These are phyloP conservation scores for Diaporthe helianthi DNA, from an alignment of 2,329 filamentous ascomycete species.

Conservation along the genomic window DNA sequence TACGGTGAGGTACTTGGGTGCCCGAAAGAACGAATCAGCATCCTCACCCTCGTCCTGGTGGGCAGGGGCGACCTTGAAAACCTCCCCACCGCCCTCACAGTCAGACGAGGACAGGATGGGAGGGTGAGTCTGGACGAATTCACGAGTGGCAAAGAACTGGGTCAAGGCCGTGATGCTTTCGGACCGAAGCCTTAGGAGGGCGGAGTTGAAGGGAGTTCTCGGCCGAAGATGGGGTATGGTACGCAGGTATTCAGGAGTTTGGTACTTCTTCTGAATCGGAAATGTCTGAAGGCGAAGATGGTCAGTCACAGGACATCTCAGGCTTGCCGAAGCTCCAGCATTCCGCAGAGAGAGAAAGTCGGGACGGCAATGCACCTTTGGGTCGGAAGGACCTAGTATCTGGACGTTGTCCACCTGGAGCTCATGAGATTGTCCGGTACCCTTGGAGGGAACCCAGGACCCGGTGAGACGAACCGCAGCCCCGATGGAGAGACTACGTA, in stretches of 20 bases:
- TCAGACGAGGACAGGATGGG: constrained; percentile 96
- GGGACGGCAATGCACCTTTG: constrained; percentile 62
- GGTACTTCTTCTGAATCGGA: constrained; percentile 96
- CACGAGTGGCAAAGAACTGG: constrained; percentile 74
- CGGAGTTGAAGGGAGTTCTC: constrained; percentile 80
- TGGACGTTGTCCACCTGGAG: constrained; percentile 75
- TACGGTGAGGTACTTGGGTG: constrained; percentile 93
- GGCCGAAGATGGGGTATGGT: constrained; percentile 86
- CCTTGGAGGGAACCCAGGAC: constrained; percentile 75
- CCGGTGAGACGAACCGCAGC: constrained; percentile 80
- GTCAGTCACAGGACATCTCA: constrained; percentile 30
- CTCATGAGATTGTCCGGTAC: constrained; percentile 77
- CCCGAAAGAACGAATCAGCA: constrained; percentile 74
- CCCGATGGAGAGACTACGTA: constrained; percentile 77
- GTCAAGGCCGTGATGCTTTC: constrained; percentile 76
- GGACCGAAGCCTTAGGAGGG: constrained; percentile 83
- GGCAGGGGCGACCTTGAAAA: constrained; percentile 73
- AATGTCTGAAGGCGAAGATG: constrained; percentile 67
- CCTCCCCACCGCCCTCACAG: constrained; percentile 95
- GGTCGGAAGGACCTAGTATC: constrained; percentile 78
- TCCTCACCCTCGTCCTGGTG: constrained; percentile 44
- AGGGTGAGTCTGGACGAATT: constrained; percentile 85
- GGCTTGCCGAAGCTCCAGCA: background rate
- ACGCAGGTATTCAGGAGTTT: constrained; percentile 86
- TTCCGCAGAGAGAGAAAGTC: background rate